Percentiles rank a stretch among this genome's conserved stretches.
Conservation (phyloP, 768 basidiomycete genomes). For the Termitomyces sp. region DNA sequence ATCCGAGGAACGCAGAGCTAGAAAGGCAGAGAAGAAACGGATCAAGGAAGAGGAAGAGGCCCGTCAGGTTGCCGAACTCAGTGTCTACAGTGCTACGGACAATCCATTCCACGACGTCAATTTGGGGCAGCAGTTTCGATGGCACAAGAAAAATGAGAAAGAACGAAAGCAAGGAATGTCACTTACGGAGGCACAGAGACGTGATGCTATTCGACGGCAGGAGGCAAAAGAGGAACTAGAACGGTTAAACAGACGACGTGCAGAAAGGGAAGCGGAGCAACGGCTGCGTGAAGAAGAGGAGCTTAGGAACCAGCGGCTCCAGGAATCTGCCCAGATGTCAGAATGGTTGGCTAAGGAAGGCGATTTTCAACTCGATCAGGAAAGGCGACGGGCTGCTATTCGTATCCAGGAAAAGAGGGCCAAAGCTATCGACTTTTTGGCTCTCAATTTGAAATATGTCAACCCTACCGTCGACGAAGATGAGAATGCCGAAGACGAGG, state of each 20-base stretch:
- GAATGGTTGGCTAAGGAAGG: slow-evolving; percentile 98
- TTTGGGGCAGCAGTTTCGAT: slow-evolving; percentile 92
- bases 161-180: slow-evolving; percentile 86
- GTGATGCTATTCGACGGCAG: slow-evolving; percentile 74
- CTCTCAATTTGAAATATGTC: slow-evolving; percentile 92
- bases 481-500: slow-evolving; percentile 52
- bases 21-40: slow-evolving; percentile 85
- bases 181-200: slow-evolving; percentile 68
- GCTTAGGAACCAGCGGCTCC: slow-evolving; percentile 76
- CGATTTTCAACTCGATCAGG: slow-evolving; percentile 95
- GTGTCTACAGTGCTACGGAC: slow-evolving; percentile 93
- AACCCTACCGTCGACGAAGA: slow-evolving; percentile 66
- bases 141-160: slow-evolving; percentile 98
- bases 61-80: slow-evolving; percentile 88
- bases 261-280: slow-evolving; percentile 89
- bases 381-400: slow-evolving; percentile 84
- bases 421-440: slow-evolving; percentile 97
- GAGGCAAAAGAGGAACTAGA: slow-evolving; percentile 97
- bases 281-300: slow-evolving; percentile 90
- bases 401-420: slow-evolving; percentile 94
- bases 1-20: slow-evolving; percentile 78
- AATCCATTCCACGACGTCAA: slow-evolving; percentile 99
- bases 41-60: slow-evolving; percentile 85
- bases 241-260: slow-evolving; percentile 81
- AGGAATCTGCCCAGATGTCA: slow-evolving; percentile 96